Conservation (phyloP, 2,329 filamentous ascomycete species). For the Arthrocladium fulminans region DNA sequence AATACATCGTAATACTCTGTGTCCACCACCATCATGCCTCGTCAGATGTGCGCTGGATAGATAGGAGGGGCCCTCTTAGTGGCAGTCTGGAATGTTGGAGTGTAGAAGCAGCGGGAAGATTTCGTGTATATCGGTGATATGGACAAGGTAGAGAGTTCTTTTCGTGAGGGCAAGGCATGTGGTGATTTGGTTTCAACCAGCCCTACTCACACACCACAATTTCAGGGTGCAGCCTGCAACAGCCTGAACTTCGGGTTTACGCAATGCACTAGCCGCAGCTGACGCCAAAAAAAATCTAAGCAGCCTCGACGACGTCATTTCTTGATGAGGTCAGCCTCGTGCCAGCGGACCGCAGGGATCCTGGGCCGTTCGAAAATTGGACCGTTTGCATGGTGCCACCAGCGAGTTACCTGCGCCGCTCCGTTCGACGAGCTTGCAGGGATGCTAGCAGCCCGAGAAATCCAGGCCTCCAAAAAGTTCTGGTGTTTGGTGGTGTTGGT, state of each 20-base stretch:
- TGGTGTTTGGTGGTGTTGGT: not conserved
- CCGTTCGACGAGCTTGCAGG: too few relatives aligned
- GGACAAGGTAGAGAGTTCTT: not conserved
- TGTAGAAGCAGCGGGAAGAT: too few relatives aligned
- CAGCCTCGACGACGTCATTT: not conserved
- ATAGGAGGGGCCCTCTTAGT: not conserved
- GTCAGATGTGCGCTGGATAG: not conserved
- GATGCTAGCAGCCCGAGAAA: too few relatives aligned
- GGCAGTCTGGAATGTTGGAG: too few relatives aligned
- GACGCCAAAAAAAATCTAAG: too few relatives aligned
- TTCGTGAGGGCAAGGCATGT: not conserved
- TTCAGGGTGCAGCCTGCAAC: not conserved
- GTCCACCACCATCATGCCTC: slow-evolving; percentile 64
- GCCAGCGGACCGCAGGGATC: too few relatives aligned
- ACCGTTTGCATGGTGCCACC: too few relatives aligned
- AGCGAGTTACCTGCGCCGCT: too few relatives aligned
- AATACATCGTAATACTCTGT: slow-evolving; percentile 82
- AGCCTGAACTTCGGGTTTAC: not conserved
- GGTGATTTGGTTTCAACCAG: not conserved
- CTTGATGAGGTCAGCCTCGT: too few relatives aligned
- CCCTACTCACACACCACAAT: not conserved
- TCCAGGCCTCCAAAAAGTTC: too few relatives aligned
- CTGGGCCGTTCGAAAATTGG: too few relatives aligned
- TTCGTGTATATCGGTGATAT: not conserved
- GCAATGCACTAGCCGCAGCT: not conserved